Evolutionary conservation across 1,284 basidiomycete genomes (phyloP), one percentile per base, ranked within the genome.

Genomic region (Malassezia slooffiae): DNA sequence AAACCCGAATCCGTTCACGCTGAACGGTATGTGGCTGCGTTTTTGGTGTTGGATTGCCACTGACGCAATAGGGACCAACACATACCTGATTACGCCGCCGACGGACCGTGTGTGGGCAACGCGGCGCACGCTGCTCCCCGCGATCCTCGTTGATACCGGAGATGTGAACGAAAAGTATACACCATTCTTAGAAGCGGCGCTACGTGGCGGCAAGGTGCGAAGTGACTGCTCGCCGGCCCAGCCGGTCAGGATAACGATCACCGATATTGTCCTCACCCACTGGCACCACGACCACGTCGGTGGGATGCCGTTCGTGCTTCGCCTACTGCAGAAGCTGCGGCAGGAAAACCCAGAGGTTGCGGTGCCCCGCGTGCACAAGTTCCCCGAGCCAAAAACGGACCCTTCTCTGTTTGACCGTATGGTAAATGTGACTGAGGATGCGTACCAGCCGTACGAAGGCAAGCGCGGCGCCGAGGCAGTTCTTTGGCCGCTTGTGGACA

Each of bases 1-100:
- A 79, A 93, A 93, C 62, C 87, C 88, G 5, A 84, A 87, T 3
- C 80, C 83, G 52, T 90, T 86, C 70, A 91, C 89, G 0, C 75
- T 95, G 1, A 85, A 91, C 75, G 88, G 85, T 78, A 35, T 11
- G 39, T 22, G n/a, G n/a, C n/a, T n/a, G n/a, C n/a, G n/a, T n/a
- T n/a, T n/a, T n/a, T n/a, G 13, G 9, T 23, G 22, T 23, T n/a
- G 23, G 2, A 12, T 9, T 35, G 17, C 16, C 29, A 26, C 34
- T 23, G 8, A 21, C 16, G 21, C 19, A 13, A 11, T 53, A 28
- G 87, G 87, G 15, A 96, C 90, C 1, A 95, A 95, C 67, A 91
- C 87, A 1, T 96, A 95, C 67, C 75, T 96, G 48, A 68, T 95
- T 24, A 44, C 50, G 16, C 55, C 55, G 5, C 47, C 52, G 9